phyloP scores from a whole-genome alignment of 495 filamentous ascomycete genomes.

The Neurospora sp. region DNA sequence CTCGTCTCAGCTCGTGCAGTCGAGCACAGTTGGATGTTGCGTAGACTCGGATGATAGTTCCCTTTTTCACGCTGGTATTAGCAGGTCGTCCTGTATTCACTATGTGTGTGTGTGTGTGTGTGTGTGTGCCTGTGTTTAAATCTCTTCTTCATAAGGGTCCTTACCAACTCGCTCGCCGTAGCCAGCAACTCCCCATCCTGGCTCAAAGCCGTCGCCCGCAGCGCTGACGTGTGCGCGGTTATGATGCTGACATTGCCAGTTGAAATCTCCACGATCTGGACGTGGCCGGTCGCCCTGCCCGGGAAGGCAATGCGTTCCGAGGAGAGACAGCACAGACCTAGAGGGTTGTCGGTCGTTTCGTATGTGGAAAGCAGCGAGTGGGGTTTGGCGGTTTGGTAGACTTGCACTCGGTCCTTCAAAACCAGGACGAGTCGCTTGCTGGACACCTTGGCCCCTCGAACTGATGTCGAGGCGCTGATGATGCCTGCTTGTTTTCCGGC shows the following conservation, averaged over 20 bases:
- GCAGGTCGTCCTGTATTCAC: background rate
- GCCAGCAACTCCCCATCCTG: conserved; percentile 72
- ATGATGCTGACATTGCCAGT: conserved; percentile 87
- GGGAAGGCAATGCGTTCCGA: conserved; percentile 68
- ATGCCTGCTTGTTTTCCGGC: conserved; percentile 62
- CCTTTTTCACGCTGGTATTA: conserved; percentile 32
- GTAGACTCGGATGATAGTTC: conserved; percentile 81
- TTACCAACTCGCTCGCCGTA: conserved; percentile 80
- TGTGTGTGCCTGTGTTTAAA: background rate
- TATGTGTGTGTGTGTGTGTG: background rate
- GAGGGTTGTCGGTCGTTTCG: conserved; percentile 79
- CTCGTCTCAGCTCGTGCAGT: conserved; percentile 73
- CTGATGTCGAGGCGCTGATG: conserved; percentile 45
- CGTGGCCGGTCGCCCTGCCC: conserved; percentile 73
- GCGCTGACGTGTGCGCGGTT: conserved; percentile 71
- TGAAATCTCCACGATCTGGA: conserved; percentile 78
- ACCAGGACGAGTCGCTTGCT: conserved; percentile 71
- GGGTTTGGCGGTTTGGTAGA: conserved; percentile 69
- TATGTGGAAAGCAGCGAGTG: conserved; percentile 64
- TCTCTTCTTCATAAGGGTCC: conserved; percentile 2
- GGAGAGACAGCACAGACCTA: conserved; percentile 72
- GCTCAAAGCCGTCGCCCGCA: conserved; percentile 74
- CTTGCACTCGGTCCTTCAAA: conserved; percentile 69
- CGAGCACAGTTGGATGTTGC: conserved; percentile 66
- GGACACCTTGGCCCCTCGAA: conserved; percentile 69